Base-by-base conservation (phyloP, 805 yeast genomes). In the Myxozyma neotropica region DNA sequence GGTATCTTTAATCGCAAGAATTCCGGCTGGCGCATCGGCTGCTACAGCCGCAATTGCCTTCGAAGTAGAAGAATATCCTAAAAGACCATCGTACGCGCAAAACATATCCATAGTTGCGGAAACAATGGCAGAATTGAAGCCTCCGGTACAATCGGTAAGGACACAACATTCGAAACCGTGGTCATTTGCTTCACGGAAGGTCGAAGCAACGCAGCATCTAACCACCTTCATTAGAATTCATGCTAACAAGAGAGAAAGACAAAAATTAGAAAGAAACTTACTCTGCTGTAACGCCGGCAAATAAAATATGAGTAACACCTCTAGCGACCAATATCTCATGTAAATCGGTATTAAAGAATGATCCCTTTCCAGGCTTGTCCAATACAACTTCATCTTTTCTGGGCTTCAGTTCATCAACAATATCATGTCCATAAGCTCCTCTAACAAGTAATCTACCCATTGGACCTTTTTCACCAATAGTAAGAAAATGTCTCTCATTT, bases 291-390 rank as follows among this genome's bases (percentile, higher is more conserved):
- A 72, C 74, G 7, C 75, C 75, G 33, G 70, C 61, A 15, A 72
- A 56, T 21, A 72, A 36, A 23, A 72, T 39, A 50, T 70, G 73
- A 4, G 73, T 71, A 8, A 72, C 54, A 2, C 74, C 74, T 19
- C 70, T 55, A 1, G 72, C 60, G 2, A 68, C 71, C 19, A 72
- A 63, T 7, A 65, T 52, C 55, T 69, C 70, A 38, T 70, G 70
- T 10, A 72, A 55, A 43, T 70, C 71, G 6, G 75, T 72, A 61
- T 72, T 71, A 58, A 69, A 71, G 53, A 72, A 72, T 0, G 71
- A 68, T 12, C 74, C 74, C 54, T 72, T 71, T 17, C 74, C 75
- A 3, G 75, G 74, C 50, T 72, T 72, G 58, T 72, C 75, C 31
- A 72, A 66, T 8, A 71, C 67, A 19, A 69, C 51, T 55, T 72